Evolutionary conservation across 1,284 basidiomycete species (phyloP).

Genomic region (Austroboletus olivaceoglutinosus): DNA sequence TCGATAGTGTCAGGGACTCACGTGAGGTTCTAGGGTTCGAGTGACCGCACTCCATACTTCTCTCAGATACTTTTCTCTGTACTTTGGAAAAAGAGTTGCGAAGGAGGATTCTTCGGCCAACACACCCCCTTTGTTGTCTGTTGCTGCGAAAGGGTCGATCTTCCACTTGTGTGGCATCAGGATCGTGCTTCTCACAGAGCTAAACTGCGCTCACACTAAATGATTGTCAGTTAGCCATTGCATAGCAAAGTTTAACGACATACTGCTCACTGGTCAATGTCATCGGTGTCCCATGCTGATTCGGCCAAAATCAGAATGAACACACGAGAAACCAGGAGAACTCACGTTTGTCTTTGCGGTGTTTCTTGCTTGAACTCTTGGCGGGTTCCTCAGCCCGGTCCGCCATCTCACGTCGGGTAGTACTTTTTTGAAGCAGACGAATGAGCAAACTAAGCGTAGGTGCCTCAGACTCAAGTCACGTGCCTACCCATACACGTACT

Average conservation of each 20-base stretch:
- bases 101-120: constrained; percentile 97
- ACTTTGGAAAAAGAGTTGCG: constrained; percentile 98
- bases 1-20: constrained; percentile 33
- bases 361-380: constrained; percentile 81
- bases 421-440: neutral
- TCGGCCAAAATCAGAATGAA: constrained; percentile 13
- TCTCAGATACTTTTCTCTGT: constrained; percentile 94
- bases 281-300: constrained; percentile 96
- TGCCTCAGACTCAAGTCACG: constrained; percentile 15
- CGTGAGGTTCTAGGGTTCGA: constrained; percentile 78
- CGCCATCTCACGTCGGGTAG: constrained; percentile 39
- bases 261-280: constrained; percentile 88
- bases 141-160: constrained; percentile 72
- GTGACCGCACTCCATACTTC: constrained; percentile 97
- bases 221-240: constrained; percentile 17
- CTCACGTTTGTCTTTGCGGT: constrained; percentile 91
- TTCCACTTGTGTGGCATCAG: constrained; percentile 68
- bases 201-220: constrained; percentile 32
- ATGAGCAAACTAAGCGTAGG: neutral
- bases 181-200: neutral
- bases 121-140: constrained; percentile 78
- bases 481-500: neutral
- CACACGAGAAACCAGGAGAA: neutral
- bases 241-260: constrained; percentile 2
- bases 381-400: constrained; percentile 42